A percentile compares a stretch with the other conserved stretches of the same genome.
phyloP scores from a whole-genome alignment of 169 alveolate species.

The Plasmodium cynomolgi region DNA sequence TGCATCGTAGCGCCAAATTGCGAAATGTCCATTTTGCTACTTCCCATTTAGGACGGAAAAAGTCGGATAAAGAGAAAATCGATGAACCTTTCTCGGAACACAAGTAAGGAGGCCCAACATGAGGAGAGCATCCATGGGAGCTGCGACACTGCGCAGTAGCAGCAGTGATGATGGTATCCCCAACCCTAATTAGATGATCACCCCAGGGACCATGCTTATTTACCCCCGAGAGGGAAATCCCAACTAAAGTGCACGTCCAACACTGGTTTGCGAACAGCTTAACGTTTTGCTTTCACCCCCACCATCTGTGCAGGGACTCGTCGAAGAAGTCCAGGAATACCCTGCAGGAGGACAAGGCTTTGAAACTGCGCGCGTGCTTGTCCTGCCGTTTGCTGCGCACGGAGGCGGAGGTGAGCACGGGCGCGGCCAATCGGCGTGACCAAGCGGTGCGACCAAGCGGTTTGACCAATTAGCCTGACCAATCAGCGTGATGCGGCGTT shows the following conservation, averaged over 20 bases:
- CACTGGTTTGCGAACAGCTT: neutral
- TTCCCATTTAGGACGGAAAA: constrained; percentile 40
- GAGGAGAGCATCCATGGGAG: neutral
- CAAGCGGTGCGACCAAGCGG: no score
- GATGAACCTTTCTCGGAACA: constrained; percentile 49
- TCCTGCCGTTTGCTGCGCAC: constrained; percentile 87
- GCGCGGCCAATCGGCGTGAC: neutral
- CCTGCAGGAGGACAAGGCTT: constrained; percentile 28
- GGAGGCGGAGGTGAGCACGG: constrained; percentile 84
- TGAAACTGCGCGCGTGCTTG: constrained; percentile 88
- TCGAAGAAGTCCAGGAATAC: constrained; percentile 18
- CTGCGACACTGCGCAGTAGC: neutral
- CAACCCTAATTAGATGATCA: neutral
- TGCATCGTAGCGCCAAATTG: neutral
- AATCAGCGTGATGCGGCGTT: neutral
- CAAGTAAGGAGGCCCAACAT: neutral
- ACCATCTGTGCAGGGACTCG: constrained; percentile 7
- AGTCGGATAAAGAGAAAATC: constrained; percentile 40
- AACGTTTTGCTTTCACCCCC: neutral
- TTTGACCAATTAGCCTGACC: neutral
- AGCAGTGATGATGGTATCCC: neutral
- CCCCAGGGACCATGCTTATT: neutral
- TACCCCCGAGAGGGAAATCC: neutral
- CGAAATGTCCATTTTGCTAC: neutral
- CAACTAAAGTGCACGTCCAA: neutral